A percentile compares a stretch with the other conserved stretches of the same genome.
Conservation (phyloP, 306 rosid species). For the Alnus glutinosa region DNA sequence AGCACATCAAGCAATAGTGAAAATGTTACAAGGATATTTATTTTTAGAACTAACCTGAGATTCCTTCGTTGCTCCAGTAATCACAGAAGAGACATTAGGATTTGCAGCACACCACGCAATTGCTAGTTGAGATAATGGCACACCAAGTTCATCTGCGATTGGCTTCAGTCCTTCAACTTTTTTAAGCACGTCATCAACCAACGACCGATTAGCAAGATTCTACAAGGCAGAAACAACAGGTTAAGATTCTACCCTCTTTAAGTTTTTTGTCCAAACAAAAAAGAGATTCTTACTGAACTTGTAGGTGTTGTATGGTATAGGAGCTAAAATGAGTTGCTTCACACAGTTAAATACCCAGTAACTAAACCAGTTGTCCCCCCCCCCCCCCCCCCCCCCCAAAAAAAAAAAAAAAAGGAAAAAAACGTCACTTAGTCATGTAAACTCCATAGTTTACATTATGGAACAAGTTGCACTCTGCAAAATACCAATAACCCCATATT, state of each 20-base stretch:
- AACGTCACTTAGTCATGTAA: background rate
- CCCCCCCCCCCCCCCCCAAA: no score
- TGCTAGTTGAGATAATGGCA: constrained; percentile 83
- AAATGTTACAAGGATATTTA: background rate
- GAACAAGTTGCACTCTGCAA: background rate
- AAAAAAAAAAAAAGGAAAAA: no score
- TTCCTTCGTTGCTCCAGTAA: constrained; percentile 95
- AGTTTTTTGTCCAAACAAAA: background rate
- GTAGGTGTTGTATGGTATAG: background rate
- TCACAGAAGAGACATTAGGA: constrained; percentile 94
- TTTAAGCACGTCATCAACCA: constrained; percentile 78
- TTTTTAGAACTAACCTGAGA: constrained; percentile 74
- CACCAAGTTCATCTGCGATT: constrained; percentile 92
- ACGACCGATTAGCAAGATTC: constrained; percentile 86
- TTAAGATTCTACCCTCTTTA: constrained; percentile 5
- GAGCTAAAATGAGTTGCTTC: background rate
- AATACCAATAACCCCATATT: background rate
- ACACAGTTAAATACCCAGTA: no score
- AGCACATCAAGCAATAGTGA: background rate
- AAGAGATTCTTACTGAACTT: background rate
- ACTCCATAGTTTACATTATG: background rate
- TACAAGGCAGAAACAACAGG: constrained; percentile 31
- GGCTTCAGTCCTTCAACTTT: constrained; percentile 92
- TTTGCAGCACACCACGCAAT: constrained; percentile 98
- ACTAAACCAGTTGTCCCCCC: no score